Percentiles rank a stretch among this genome's conserved stretches.
Evolutionary conservation across 2,329 filamentous ascomycete species (phyloP).

Genomic region (Claviceps sp.): DNA sequence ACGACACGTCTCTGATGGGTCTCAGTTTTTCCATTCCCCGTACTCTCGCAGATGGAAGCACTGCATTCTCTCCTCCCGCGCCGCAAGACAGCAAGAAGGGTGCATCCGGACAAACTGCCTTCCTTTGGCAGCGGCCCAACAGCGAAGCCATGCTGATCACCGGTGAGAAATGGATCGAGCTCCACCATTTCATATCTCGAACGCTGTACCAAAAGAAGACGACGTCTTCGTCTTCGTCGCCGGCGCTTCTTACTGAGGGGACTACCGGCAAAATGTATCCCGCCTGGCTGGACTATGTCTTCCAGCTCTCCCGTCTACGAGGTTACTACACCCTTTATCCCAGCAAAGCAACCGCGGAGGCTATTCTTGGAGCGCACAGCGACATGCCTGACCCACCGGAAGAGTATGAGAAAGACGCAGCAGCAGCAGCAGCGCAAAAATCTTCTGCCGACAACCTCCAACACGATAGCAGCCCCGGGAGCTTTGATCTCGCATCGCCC

Average conservation of each 20-base stretch:
- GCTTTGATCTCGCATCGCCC: constrained; percentile 30
- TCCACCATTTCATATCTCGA: constrained; percentile 66
- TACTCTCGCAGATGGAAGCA: constrained; percentile 46
- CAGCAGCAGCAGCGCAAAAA: background rate
- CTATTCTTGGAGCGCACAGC: constrained; percentile 61
- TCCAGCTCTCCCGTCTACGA: constrained; percentile 61
- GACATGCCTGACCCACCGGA: constrained; percentile 65
- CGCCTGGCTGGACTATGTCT: constrained; percentile 64
- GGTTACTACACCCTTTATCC: constrained; percentile 77
- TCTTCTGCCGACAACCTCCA: constrained; percentile 12
- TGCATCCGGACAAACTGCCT: constrained; percentile 34
- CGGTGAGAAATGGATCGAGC: constrained; percentile 74
- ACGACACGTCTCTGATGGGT: constrained; percentile 51
- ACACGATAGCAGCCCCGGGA: constrained; percentile 18
- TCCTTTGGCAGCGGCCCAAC: constrained; percentile 76
- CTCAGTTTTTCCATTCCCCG: constrained; percentile 67
- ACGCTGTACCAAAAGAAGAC: constrained; percentile 35
- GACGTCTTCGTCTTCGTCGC: constrained; percentile 17
- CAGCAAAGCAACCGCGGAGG: constrained; percentile 35
- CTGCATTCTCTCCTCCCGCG: constrained; percentile 35
- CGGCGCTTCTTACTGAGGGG: constrained; percentile 36
- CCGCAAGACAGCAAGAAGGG: constrained; percentile 8
- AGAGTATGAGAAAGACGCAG: constrained; percentile 34
- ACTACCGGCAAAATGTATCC: constrained; percentile 55
- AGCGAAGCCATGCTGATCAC: constrained; percentile 73